Evolutionary conservation across 2,329 filamentous ascomycete species (phyloP), one percentile per base, ranked within the genome.

Genomic region (Elsinoe batatas): DNA sequence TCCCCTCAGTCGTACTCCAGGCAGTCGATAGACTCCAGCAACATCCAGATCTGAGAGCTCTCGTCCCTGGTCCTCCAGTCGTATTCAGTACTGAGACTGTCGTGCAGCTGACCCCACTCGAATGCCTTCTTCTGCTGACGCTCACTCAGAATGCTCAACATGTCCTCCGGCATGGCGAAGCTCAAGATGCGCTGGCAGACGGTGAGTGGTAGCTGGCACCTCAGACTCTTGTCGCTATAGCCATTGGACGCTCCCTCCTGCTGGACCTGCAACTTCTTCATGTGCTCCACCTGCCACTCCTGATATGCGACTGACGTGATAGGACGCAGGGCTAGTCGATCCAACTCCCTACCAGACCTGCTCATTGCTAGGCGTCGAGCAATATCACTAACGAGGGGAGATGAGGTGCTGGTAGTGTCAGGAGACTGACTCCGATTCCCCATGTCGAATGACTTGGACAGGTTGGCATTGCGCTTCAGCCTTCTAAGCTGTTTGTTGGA

Each of bases 21-120:
- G 59, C 71, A 73, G 6, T 62, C 64, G 47, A 71, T 68, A 13
- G 59, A 59, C 47, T 73, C 68, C 33, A 74, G 65, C 53, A 73
- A 57, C 59, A 64, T 65, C 67, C 67, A 69, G 12, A 69, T 64
- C 64, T 72, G 70, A 30, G 63, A 62, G 46, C 64, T 66, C 32
- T 65, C 60, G 40, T 67, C 64, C 63, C 68, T 68, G 55, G 64
- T 69, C 51, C 62, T 61, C 62, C 64, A 67, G 43, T 67, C 67
- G 55, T 60, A 61, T 61, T 68, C 69, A 35, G 56, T 63, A 37
- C 36, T 59, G 54, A 72, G 58, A 5, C 64, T 70, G 30, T 58
- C 57, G 20, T 64, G 64, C 53, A 66, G 61, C 58, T 64, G 62
- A 17, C 69, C 69, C 64, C 68, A 73, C 8, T 58, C 55, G 18